Conservation (phyloP, 2,329 filamentous ascomycete genomes). For the Fusarium oligoseptatum region DNA sequence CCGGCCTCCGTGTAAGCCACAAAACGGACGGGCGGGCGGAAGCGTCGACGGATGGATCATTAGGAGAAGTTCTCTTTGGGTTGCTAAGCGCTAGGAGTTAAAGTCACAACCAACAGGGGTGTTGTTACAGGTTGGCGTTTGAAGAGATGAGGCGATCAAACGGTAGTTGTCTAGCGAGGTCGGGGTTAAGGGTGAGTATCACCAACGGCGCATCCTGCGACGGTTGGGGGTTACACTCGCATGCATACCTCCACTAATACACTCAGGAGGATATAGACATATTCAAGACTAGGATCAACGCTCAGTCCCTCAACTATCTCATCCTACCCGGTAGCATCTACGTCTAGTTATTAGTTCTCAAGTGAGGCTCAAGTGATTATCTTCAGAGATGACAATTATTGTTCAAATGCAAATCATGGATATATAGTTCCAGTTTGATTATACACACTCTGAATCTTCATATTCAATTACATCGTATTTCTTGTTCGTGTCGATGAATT, state of each 20-base stretch:
- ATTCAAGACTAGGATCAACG: neutral
- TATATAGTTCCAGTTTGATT: neutral
- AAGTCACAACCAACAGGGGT: neutral
- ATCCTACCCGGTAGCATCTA: neutral
- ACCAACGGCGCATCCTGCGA: neutral
- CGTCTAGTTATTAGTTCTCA: neutral
- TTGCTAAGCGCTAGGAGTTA: neutral
- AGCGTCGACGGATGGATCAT: neutral
- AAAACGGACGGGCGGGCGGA: neutral
- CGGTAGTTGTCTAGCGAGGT: conserved; percentile 3
- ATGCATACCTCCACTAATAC: neutral
- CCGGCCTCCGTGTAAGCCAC: conserved; percentile 3
- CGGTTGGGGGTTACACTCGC: neutral
- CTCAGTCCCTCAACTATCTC: neutral
- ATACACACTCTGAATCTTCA: neutral
- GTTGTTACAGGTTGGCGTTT: conserved; percentile 12
- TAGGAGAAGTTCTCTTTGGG: neutral
- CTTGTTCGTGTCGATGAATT: neutral
- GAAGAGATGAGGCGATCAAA: conserved; percentile 6
- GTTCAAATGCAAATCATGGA: neutral
- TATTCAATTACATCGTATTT: neutral
- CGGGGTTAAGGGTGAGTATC: neutral
- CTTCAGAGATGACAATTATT: neutral
- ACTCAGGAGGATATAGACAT: neutral
- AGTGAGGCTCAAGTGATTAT: neutral